Evolutionary conservation across 495 filamentous ascomycete genomes (phyloP), one percentile per base, ranked within the genome.

Genomic region (Xanthoparmelia taractica): DNA sequence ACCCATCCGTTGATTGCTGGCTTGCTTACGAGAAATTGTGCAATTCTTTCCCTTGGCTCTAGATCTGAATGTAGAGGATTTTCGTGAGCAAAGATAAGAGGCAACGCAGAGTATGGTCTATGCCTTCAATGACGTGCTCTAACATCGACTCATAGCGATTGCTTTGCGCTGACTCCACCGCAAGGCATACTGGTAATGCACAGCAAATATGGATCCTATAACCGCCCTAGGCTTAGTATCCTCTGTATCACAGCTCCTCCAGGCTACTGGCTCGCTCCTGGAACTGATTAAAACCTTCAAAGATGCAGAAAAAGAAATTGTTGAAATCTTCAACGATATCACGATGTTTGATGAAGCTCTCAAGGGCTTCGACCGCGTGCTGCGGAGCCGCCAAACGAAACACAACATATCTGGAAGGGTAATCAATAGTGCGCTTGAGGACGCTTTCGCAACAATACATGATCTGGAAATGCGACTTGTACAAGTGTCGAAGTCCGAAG

Each of bases 351-450:
- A 59, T 12, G 62, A 64, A 40, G 62, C 62, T 17, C 62, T 64
- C 41, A 64, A 64, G 23, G 62, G 62, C 40, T 64, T 64, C 47
- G 63, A 65, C 47, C 63, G 63, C 17, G 50, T 65, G 6, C 41
- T 65, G 33, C 63, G 63, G 23, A 65, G 63, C 47, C 63, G 63
- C 17, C 63, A 65, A 56, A 57, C 58, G 18, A 57, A 31, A 34
- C 63, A 65, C 63, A 65, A 65, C 33, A 65, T 65, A 56, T 65
- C 63, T 40, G 41, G 5, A 37, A 43, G 23, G 29, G 63, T 65
- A 25, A 65, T 65, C 23, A 56, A 20, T 17, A 45, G 23, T 23
- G 58, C 63, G 23, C 47, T 65, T 25, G 29, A 41, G 27, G 63
- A 65, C 8, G 58, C 58, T 38, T 43, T 38, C 29, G 29, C 15